Percentiles rank a stretch among this genome's conserved stretches.
phyloP scores from a whole-genome alignment of 164 flowering plant species.

The Chimonanthus salicifolius region DNA sequence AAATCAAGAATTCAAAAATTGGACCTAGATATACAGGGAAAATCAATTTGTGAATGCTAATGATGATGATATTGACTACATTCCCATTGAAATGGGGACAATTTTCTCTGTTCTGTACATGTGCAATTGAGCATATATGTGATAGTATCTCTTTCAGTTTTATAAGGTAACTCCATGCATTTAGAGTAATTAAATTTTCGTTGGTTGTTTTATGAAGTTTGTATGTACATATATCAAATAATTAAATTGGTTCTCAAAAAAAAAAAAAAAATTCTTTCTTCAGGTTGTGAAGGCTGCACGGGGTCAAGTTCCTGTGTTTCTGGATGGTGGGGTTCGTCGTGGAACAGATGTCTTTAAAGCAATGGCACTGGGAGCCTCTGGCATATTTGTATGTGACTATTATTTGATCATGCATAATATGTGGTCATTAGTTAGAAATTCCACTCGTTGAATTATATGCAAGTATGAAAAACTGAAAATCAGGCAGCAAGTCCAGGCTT shows the following conservation, averaged over 20 bases:
- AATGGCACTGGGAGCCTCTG: conserved; percentile 91
- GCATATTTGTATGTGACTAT: conserved; percentile 58
- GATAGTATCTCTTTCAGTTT: background rate
- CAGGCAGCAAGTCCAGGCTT: no score
- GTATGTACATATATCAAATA: background rate
- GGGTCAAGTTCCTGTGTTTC: conserved; percentile 52
- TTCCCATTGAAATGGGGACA: background rate
- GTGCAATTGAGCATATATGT: background rate
- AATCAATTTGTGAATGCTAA: no score
- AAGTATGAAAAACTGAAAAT: background rate
- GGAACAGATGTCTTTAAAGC: conserved; percentile 98
- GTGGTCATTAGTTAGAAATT: background rate
- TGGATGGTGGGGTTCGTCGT: conserved; percentile 83
- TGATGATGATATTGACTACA: no score
- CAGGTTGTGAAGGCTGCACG: conserved; percentile 59
- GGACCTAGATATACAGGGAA: no score
- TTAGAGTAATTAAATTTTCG: background rate
- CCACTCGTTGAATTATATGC: background rate
- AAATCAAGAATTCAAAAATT: no score
- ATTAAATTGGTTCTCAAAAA: background rate
- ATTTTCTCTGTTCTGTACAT: background rate
- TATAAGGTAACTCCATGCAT: background rate
- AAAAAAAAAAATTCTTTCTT: background rate
- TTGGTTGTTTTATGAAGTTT: background rate
- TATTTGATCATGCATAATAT: background rate